Percentiles rank a stretch among this genome's conserved stretches.
phyloP scores from a whole-genome alignment of 2,329 filamentous ascomycete species.

The Cercospora canescens region DNA sequence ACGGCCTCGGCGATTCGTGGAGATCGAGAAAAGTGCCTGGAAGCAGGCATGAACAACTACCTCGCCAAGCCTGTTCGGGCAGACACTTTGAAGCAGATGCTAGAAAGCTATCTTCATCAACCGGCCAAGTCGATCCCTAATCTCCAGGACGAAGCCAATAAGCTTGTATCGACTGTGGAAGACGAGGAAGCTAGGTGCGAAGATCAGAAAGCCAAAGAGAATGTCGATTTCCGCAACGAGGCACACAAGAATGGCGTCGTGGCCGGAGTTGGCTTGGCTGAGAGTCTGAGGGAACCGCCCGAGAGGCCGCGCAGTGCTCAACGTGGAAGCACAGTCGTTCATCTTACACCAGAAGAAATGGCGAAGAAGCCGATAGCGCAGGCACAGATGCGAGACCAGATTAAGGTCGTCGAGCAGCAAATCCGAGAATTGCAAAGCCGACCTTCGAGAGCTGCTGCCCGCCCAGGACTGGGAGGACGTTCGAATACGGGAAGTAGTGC shows the following conservation, averaged over 20 bases:
- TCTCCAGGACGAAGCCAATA: conserved; percentile 47
- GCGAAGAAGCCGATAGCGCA: conserved; percentile 23
- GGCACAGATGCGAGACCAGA: conserved; percentile 18
- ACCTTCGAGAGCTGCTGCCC: not conserved
- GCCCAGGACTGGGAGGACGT: not conserved
- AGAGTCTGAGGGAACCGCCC: not conserved
- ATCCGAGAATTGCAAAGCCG: conserved; percentile 18
- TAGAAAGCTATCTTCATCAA: conserved; percentile 66
- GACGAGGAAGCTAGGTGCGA: conserved; percentile 12
- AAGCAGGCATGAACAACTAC: conserved; percentile 97
- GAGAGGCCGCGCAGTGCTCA: conserved; percentile 24
- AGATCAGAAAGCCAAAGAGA: not conserved
- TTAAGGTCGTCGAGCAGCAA: conserved; percentile 21
- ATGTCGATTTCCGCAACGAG: not conserved
- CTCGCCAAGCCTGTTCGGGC: conserved; percentile 92
- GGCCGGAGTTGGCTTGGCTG: not conserved
- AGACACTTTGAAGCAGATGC: conserved; percentile 79
- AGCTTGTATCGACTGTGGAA: conserved; percentile 40
- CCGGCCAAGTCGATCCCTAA: conserved; percentile 46
- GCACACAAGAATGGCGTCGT: conserved; percentile 4
- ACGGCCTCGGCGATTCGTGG: conserved; percentile 93
- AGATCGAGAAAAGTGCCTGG: conserved; percentile 92
- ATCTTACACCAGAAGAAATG: conserved; percentile 25
- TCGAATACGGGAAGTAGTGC: not conserved
- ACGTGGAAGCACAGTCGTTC: conserved; percentile 27